Evolutionary conservation across 805 yeast species (phyloP).

Genomic region (Hanseniaspora pseudoguilliermondii): DNA sequence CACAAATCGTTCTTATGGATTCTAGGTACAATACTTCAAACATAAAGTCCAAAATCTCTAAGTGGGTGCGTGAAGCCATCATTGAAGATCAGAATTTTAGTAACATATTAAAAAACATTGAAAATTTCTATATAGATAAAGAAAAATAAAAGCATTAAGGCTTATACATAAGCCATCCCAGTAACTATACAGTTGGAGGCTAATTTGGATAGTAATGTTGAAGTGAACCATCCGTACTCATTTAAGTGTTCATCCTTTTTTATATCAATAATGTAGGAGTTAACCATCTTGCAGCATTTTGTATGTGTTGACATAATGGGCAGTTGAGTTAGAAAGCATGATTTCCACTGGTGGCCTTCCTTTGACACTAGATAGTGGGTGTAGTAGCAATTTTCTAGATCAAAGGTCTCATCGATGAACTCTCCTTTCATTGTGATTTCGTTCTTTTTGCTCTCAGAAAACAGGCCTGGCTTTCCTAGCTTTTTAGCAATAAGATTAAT

Average conservation of each 20-base stretch:
- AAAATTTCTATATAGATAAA: constrained; percentile 17
- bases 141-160: background rate
- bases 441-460: background rate
- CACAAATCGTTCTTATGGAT: constrained; percentile 63
- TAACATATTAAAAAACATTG: constrained; percentile 19
- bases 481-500: constrained; percentile 18
- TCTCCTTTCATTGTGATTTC: constrained; percentile 18
- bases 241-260: constrained; percentile 18
- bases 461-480: constrained; percentile 13
- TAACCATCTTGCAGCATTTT: constrained; percentile 28
- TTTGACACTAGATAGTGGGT: constrained; percentile 16
- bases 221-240: constrained; percentile 28
- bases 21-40: constrained; percentile 36
- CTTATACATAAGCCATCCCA: constrained; percentile 13
- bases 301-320: constrained; percentile 29
- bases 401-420: constrained; percentile 23
- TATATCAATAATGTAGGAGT: constrained; percentile 23
- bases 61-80: constrained; percentile 53
- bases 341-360: constrained; percentile 27
- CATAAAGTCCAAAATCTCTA: constrained; percentile 50
- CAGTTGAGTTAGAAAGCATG: constrained; percentile 29
- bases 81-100: constrained; percentile 16
- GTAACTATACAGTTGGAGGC: constrained; percentile 22
- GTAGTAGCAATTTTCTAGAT: constrained; percentile 12
- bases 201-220: constrained; percentile 20